Evolutionary conservation across 164 flowering plant species (phyloP), one percentile per base, ranked within the genome.

Genomic region (Saururus chinensis): DNA sequence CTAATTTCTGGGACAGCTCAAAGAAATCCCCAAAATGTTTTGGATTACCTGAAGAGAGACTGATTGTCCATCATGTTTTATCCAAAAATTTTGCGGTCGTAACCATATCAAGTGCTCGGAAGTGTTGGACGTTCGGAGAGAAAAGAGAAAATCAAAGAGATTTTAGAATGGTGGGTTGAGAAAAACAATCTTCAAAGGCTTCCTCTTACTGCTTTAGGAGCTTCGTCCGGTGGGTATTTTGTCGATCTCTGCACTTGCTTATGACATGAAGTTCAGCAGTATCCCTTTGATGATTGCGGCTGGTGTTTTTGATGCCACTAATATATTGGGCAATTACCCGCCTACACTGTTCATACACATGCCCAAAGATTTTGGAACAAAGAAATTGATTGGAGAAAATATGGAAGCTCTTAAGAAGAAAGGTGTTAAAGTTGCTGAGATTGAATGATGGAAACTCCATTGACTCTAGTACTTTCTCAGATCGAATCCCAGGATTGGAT

Each of bases 151-250:
- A 84, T 84, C 14, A 70, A 77, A 76, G 76, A 66, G 53, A 76
- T 79, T 26, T 78, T 89, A 35, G 54, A 48, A 56, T 76, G 80
- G 81, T 89, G 93, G 96, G 60, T 76, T 65, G 67, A 70, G 64
- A 82, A 76, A 70, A 71, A 85, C 51, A 78, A 80, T 61, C 83
- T 89, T 56, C 83, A 76, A 65, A 73, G 75, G 58, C 81, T 89
- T 71, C 93, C 96, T 72, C 74, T 88, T 53, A 66, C 81, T 54
- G 95, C 89, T 60, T 63, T 92, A 61, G 96, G 96, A 63, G 98
- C 96, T 19, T 92, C 96, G n/a, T 88, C 96, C 53, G 98, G 98
- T 58, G 98, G 98, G 59, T 75, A 88, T 68, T 89, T 92, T 71
- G 85, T 89, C n/a, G n/a, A n/a, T n/a, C 62, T 89, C 96, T 61